These are phyloP conservation scores for Leucocoprinus sp. DNA, from an alignment of 768 basidiomycete species.

Conservation along the genomic window DNA sequence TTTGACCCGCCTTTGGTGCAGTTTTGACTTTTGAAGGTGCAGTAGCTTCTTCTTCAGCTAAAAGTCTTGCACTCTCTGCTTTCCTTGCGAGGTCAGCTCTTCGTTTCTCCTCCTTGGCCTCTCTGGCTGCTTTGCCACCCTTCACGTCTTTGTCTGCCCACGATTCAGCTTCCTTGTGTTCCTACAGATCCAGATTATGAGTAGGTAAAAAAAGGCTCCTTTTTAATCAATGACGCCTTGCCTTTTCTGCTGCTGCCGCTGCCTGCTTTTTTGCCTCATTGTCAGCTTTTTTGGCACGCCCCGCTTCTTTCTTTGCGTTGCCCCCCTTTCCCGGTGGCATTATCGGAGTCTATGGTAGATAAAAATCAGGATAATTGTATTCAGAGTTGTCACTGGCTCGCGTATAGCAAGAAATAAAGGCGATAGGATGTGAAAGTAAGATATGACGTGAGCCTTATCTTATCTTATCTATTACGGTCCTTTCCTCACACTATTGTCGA, in stretches of 20 bases:
- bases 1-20: slow-evolving; percentile 55
- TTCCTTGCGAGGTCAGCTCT: slow-evolving; percentile 77
- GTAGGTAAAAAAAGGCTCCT: background rate
- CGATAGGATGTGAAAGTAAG: too few species aligned
- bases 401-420: too few species aligned
- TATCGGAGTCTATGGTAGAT: background rate
- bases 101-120: slow-evolving; percentile 75
- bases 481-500: too few species aligned
- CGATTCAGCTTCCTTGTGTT: slow-evolving; percentile 56
- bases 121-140: slow-evolving; percentile 49
- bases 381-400: too few species aligned
- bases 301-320: slow-evolving; percentile 89
- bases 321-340: slow-evolving; percentile 80
- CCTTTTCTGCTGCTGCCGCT: slow-evolving; percentile 52
- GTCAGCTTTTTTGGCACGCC: slow-evolving; percentile 86
- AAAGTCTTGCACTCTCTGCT: slow-evolving; percentile 74
- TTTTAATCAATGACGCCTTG: slow-evolving; percentile 16
- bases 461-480: too few species aligned
- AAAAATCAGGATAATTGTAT: too few species aligned
- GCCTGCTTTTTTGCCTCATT: slow-evolving; percentile 79
- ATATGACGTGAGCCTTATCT: too few species aligned
- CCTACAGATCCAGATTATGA: slow-evolving; percentile 31
- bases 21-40: slow-evolving; percentile 51
- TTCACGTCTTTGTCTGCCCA: slow-evolving; percentile 64
- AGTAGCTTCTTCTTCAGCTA: slow-evolving; percentile 81